Evolutionary conservation across 352 stramenopile species (phyloP).

Genomic region (Phytopythium sindhum): DNA sequence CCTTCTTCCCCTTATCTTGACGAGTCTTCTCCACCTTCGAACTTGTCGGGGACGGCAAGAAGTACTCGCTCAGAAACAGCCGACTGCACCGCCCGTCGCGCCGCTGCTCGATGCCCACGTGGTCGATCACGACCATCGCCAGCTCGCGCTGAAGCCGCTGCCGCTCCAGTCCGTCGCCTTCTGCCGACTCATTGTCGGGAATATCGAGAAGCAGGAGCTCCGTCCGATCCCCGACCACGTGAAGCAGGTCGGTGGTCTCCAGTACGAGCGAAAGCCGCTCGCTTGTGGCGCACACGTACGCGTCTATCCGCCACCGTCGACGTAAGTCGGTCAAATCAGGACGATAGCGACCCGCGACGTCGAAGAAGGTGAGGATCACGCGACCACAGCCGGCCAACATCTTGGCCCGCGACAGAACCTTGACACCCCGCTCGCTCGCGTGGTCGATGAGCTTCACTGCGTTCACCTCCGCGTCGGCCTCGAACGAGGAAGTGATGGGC

Average conservation of each 20-base stretch:
- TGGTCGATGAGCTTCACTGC: constrained; percentile 58
- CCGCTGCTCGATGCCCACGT: constrained; percentile 49
- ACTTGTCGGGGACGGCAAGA: background rate
- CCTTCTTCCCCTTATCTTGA: background rate
- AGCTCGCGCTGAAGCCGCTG: constrained; percentile 19
- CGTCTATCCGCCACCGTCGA: constrained; percentile 46
- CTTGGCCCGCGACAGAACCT: constrained; percentile 49
- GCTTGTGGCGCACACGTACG: constrained; percentile 56
- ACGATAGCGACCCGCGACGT: constrained; percentile 9
- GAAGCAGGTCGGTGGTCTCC: constrained; percentile 34
- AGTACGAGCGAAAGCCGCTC: constrained; percentile 42
- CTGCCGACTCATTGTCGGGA: background rate
- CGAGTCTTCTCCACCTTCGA: background rate
- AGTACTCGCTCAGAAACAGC: constrained; percentile 50
- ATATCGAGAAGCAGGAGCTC: constrained; percentile 15
- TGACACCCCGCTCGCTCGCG: constrained; percentile 43
- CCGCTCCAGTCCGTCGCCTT: constrained; percentile 7
- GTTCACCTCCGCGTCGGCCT: constrained; percentile 33
- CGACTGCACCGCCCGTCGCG: constrained; percentile 42
- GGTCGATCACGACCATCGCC: constrained; percentile 39
- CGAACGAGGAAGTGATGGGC: constrained; percentile 33
- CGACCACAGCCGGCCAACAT: constrained; percentile 32
- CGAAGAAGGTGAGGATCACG: constrained; percentile 62
- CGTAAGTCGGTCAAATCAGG: background rate
- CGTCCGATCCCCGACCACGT: constrained; percentile 35